Base-by-base conservation (phyloP, 108 stramenopile genomes). In the Bacterosira constricta region DNA sequence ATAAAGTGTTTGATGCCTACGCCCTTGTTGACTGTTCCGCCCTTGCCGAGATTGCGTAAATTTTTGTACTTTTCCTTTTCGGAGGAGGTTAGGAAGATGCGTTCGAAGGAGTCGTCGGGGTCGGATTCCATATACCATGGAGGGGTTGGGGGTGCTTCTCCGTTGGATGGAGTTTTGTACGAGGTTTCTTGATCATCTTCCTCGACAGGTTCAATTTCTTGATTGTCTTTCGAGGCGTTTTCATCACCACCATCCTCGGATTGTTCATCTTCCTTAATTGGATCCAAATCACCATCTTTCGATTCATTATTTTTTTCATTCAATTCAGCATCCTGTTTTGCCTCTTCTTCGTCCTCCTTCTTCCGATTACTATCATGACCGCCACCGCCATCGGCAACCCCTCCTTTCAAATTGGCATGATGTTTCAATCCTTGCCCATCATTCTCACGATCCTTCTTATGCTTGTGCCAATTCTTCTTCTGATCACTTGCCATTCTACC, bases 61-160 rank as follows among this genome's bases (percentile, higher is more conserved):
- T 69, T 44, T 35, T 63, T 77, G 62, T 59, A 69, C 8, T 35
- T 45, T 21, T 1, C 13, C 20, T n/a, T 11, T 25, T 54, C 34
- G 36, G 38, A 23, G 50, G 60, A 35, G 20, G 71, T 65, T 52
- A 79, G 57, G 66, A 68, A 74, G 57, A 47, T 79, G 15, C 78
- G 78, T 55, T 79, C 78, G 51, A 79, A 79, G 39, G 73, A 79
- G 57, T 79, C 72, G 39, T 79, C 78, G 51, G 73, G 73, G 29
- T 79, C 78, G 66, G 31, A 38, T 18, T 31, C 78, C 9, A 79
- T 18, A 57, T 66, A 61, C 71, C 71, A 79, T 30, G 72, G 61
- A 26, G 76, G 76, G 18, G 76, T 77, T n/a, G 76, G 76, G 15
- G 67, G 67, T 15, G 72, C 54, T 1, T 18, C 60, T 42, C 42